Evolutionary conservation across 2,329 filamentous ascomycete species (phyloP), one percentile per base, ranked within the genome.

Genomic region (Neonectria coccinea): DNA sequence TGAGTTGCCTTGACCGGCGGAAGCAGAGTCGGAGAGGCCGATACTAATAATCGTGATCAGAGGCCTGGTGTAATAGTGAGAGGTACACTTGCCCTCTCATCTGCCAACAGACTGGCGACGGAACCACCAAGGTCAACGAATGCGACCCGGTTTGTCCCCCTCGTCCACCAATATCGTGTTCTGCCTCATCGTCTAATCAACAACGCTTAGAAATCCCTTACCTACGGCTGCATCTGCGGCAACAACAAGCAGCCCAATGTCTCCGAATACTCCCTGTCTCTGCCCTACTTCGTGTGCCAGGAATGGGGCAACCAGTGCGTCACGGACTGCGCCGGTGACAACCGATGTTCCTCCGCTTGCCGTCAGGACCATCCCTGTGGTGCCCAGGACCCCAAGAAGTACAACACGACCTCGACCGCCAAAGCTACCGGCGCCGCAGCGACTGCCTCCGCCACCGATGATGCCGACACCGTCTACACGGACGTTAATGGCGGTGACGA

Each of bases 221-320:
- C 81, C n/a, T 95, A 91, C 80, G 83, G 84, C 67, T 96, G 92
- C 78, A 82, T 93, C 71, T 96, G 92, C 82, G 84, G 85, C 67
- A 84, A 91, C 75, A 86, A 87, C 76, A 77, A 85, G 66, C 80
- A 85, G 56, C 92, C 92, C 70, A 94, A 94, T 80, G 80, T 92
- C 53, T 88, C 90, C 74, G 86, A 94, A 79, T 96, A 91, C 85
- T 90, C 89, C 20, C 85, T 93, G 71, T 94, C 92, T 1, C 83
- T 96, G 27, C 92, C 92, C 36, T 95, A 88, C 85, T 92, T 89
- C 81, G 85, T 89, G 72, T 96, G 92, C 85, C 85, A 84, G 51
- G 85, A 91, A 79, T 93, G 86, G 85, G 90, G 88, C 72, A 88
- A 82, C 76, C 87, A 93, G 79, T 93, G 91, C 77, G 88, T 91